These are phyloP conservation scores for Dillenia suffruticosa DNA, from an alignment of 164 flowering plant species.

Conservation along the genomic window DNA sequence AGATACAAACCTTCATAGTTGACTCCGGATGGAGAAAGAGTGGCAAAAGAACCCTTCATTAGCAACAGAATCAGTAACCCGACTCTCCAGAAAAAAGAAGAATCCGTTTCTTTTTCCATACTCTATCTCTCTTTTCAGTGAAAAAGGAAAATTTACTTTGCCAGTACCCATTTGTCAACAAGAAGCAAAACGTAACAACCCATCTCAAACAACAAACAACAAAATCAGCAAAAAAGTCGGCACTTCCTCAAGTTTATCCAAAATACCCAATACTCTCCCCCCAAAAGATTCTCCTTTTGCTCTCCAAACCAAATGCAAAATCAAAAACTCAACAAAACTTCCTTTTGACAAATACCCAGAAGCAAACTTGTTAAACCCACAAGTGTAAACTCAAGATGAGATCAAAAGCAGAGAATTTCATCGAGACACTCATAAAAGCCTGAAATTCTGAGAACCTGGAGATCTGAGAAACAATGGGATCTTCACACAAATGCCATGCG, in stretches of 20 bases:
- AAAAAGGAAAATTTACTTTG: slow-evolving; percentile 11
- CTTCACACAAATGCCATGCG: slow-evolving; percentile 34
- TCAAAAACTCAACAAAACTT: background rate
- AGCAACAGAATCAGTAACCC: slow-evolving; percentile 48
- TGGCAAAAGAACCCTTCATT: slow-evolving; percentile 50
- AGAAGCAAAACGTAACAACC: slow-evolving; percentile 16
- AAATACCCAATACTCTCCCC: slow-evolving; percentile 11
- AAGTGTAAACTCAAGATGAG: slow-evolving; percentile 12
- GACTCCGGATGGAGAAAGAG: slow-evolving; percentile 87
- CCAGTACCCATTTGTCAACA: slow-evolving; percentile 13
- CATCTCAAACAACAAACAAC: slow-evolving; percentile 13
- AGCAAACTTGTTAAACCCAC: slow-evolving; percentile 8
- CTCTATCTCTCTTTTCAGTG: slow-evolving; percentile 9
- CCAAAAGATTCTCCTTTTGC: background rate
- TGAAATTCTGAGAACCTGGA: slow-evolving; percentile 51
- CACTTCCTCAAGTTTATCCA: slow-evolving; percentile 3
- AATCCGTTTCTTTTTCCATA: slow-evolving; percentile 35
- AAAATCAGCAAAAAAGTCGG: background rate
- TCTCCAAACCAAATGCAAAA: too few species aligned
- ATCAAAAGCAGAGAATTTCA: slow-evolving; percentile 26
- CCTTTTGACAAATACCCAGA: slow-evolving; percentile 14
- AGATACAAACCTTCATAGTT: slow-evolving; percentile 82
- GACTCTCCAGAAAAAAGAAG: slow-evolving; percentile 26
- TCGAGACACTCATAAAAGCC: slow-evolving; percentile 22
- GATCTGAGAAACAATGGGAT: slow-evolving; percentile 37